Evolutionary conservation across 2,329 filamentous ascomycete genomes (phyloP).

Genomic region (Fusarium marasasianum): DNA sequence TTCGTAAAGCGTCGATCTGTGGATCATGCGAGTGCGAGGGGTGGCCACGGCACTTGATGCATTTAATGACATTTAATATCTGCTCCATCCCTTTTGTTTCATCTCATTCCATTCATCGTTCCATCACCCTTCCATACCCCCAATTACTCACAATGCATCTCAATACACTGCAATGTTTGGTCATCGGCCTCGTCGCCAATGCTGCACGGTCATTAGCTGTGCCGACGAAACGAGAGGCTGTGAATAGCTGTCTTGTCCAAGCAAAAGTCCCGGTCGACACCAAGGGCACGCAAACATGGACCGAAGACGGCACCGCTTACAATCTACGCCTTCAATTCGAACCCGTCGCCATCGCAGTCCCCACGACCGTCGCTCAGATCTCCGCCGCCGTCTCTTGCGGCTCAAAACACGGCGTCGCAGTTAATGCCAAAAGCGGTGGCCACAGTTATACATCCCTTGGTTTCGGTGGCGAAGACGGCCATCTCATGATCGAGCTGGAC

Average conservation of each 20-base stretch:
- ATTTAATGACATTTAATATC: conserved; percentile 1
- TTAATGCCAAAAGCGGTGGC: conserved; percentile 62
- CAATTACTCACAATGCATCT: neutral
- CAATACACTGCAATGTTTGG: neutral
- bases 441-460: conserved; percentile 64
- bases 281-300: conserved; percentile 42
- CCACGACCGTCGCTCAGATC: conserved; percentile 52
- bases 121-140: neutral
- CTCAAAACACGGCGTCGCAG: conserved; percentile 52
- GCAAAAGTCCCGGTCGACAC: conserved; percentile 40
- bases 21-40: neutral
- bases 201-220: conserved; percentile 9
- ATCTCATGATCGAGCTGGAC: conserved; percentile 54
- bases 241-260: conserved; percentile 43
- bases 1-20: conserved; percentile 19
- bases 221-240: conserved; percentile 35
- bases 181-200: neutral
- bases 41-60: neutral
- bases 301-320: conserved; percentile 46
- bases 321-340: conserved; percentile 48
- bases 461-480: conserved; percentile 53
- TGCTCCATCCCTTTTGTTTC: neutral
- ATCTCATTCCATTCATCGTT: neutral
- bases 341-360: conserved; percentile 47
- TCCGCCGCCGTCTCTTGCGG: conserved; percentile 59